A percentile compares a stretch with the other conserved stretches of the same genome.
These are phyloP conservation scores for Elsinoe australis DNA, from an alignment of 2,329 filamentous ascomycete species.

Conservation along the genomic window DNA sequence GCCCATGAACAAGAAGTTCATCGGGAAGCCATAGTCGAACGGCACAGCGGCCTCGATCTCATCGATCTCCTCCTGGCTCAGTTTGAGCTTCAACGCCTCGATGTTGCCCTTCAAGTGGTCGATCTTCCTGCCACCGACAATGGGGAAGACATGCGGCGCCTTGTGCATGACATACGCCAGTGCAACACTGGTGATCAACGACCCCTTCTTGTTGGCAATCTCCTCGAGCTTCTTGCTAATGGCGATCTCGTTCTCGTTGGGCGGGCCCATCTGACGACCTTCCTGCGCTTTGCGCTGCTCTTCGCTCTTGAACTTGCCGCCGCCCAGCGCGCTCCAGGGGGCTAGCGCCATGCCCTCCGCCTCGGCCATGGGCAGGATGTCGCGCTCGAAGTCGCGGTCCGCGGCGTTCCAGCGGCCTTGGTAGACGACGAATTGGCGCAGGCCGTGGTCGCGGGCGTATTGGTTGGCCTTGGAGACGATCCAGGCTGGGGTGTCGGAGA, in stretches of 20 bases:
- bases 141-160: slow-evolving; percentile 61
- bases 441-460: slow-evolving; percentile 34
- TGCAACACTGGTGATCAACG: slow-evolving; percentile 50
- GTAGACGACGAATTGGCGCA: slow-evolving; percentile 34
- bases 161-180: slow-evolving; percentile 38
- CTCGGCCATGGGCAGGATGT: slow-evolving; percentile 36
- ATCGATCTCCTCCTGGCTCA: slow-evolving; percentile 53
- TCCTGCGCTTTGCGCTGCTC: slow-evolving; percentile 35
- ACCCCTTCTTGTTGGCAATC: slow-evolving; percentile 50
- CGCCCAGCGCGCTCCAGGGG: slow-evolving; percentile 44
- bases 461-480: slow-evolving; percentile 28
- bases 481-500: slow-evolving; percentile 35
- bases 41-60: slow-evolving; percentile 52
- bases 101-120: slow-evolving; percentile 62
- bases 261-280: slow-evolving; percentile 25
- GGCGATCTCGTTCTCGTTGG: slow-evolving; percentile 44
- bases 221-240: slow-evolving; percentile 53
- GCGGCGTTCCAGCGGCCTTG: slow-evolving; percentile 35
- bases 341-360: slow-evolving; percentile 37
- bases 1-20: slow-evolving; percentile 41
- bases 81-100: slow-evolving; percentile 50
- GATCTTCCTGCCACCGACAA: slow-evolving; percentile 64
- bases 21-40: slow-evolving; percentile 58
- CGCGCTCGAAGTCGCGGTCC: slow-evolving; percentile 35
- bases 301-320: slow-evolving; percentile 44